phyloP scores from a whole-genome alignment of 495 filamentous ascomycete species.

The Penicillium pulvis region DNA sequence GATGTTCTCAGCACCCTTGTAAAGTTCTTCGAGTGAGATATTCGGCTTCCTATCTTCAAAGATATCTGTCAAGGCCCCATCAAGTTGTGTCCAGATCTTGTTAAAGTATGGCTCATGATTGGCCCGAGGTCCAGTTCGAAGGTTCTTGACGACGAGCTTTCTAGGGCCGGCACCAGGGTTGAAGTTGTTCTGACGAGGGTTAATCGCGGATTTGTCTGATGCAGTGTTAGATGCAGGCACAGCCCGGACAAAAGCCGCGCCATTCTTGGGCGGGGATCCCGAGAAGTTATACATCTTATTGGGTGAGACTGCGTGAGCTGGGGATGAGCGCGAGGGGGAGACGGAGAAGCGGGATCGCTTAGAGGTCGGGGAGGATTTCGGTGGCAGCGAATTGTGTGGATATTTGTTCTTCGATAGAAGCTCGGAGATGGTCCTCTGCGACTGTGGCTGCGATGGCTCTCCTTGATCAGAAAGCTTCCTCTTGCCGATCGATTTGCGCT shows the following conservation, averaged over 20 bases:
- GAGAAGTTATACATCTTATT: slow-evolving; percentile 54
- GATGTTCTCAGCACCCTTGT: slow-evolving; percentile 85
- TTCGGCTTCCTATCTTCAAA: slow-evolving; percentile 63
- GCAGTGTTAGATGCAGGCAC: slow-evolving; percentile 20
- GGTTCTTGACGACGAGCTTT: slow-evolving; percentile 85
- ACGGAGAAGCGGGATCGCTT: slow-evolving; percentile 47
- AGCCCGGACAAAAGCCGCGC: slow-evolving; percentile 31
- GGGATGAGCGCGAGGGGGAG: slow-evolving; percentile 27
- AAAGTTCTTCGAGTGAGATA: slow-evolving; percentile 80
- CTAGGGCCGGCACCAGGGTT: slow-evolving; percentile 62
- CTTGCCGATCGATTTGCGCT: slow-evolving; percentile 51
- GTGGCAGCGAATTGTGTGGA: slow-evolving; percentile 18
- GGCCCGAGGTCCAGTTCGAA: slow-evolving; percentile 59
- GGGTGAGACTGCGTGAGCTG: slow-evolving; percentile 25
- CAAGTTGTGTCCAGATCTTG: slow-evolving; percentile 68
- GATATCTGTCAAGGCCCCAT: slow-evolving; percentile 69
- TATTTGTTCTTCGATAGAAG: slow-evolving; percentile 41
- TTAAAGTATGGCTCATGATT: slow-evolving; percentile 73
- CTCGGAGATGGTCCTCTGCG: slow-evolving; percentile 53
- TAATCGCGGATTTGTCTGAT: slow-evolving; percentile 21
- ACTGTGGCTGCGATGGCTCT: slow-evolving; percentile 38
- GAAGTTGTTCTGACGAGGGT: slow-evolving; percentile 39
- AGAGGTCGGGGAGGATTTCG: slow-evolving; percentile 30
- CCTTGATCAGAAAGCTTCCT: slow-evolving; percentile 49
- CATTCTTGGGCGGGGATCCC: slow-evolving; percentile 35